phyloP scores from a whole-genome alignment of 495 filamentous ascomycete species.

The Aspergillus wentii region DNA sequence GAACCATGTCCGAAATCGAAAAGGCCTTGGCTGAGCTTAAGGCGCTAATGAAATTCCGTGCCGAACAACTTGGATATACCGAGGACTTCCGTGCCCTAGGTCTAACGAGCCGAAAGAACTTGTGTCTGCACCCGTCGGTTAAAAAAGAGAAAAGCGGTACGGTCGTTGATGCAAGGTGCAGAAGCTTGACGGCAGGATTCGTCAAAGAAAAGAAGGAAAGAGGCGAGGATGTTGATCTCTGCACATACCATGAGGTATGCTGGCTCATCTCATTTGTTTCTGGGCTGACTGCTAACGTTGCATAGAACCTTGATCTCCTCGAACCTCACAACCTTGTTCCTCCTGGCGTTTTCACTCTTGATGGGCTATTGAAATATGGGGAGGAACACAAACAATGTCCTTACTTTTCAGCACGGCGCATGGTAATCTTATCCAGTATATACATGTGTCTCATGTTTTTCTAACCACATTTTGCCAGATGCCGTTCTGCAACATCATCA shows the following conservation, averaged over 20 bases:
- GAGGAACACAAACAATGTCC: constrained; percentile 96
- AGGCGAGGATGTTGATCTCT: constrained; percentile 90
- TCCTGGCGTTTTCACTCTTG: constrained; percentile 93
- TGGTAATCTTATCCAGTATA: constrained; percentile 54
- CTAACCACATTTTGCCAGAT: constrained; percentile 51
- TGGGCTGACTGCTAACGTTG: constrained; percentile 11
- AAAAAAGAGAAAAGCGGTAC: constrained; percentile 92
- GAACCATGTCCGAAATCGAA: constrained; percentile 63
- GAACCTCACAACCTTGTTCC: constrained; percentile 93
- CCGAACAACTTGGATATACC: constrained; percentile 75
- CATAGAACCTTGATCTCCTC: constrained; percentile 83
- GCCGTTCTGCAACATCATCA: constrained; percentile 98
- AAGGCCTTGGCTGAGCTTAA: constrained; percentile 93
- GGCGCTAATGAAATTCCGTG: constrained; percentile 87
- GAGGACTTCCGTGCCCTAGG: constrained; percentile 94
- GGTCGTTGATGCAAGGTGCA: constrained; percentile 89
- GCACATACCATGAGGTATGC: constrained; percentile 87
- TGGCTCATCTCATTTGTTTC: not conserved
- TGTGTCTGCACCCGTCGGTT: constrained; percentile 93
- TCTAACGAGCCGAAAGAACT: constrained; percentile 92
- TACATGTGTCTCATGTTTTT: not conserved
- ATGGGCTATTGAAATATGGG: constrained; percentile 79
- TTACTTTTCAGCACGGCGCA: constrained; percentile 91
- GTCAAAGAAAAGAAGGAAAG: constrained; percentile 94
- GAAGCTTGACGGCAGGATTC: constrained; percentile 93